Percentiles rank a stretch among this genome's conserved stretches.
phyloP scores from a whole-genome alignment of 495 filamentous ascomycete genomes.

The Trichoderma orchidacearum region DNA sequence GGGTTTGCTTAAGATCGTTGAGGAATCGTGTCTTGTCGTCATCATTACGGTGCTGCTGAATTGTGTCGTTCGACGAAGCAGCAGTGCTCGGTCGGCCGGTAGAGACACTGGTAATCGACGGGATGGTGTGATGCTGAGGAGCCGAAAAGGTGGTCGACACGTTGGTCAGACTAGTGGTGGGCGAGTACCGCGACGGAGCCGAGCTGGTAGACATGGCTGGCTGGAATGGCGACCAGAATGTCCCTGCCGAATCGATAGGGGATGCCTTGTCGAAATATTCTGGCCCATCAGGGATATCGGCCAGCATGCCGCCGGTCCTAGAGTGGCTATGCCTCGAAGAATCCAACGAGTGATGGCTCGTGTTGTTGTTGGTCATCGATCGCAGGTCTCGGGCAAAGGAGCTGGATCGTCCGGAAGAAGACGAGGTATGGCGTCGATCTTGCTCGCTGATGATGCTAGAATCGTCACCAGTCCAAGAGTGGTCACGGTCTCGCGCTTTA shows the following conservation, averaged over 20 bases:
- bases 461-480: slow-evolving; percentile 30
- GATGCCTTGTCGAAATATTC: slow-evolving; percentile 56
- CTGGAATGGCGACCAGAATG: slow-evolving; percentile 81
- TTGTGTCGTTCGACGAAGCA: slow-evolving; percentile 45
- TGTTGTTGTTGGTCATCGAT: slow-evolving; percentile 39
- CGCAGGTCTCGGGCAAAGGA: slow-evolving; percentile 28
- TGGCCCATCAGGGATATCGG: slow-evolving; percentile 53
- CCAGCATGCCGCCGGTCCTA: slow-evolving; percentile 37
- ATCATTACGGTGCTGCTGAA: slow-evolving; percentile 37
- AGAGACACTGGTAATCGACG: slow-evolving; percentile 25
- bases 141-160: slow-evolving; percentile 29
- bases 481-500: slow-evolving; percentile 27
- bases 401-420: slow-evolving; percentile 4
- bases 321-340: slow-evolving; percentile 47
- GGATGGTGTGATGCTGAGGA: slow-evolving; percentile 23
- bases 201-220: slow-evolving; percentile 45
- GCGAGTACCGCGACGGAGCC: slow-evolving; percentile 41
- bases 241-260: slow-evolving; percentile 62
- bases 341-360: slow-evolving; percentile 51
- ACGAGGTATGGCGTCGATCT: slow-evolving; percentile 21
- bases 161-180: slow-evolving; percentile 39
- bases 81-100: slow-evolving; percentile 35
- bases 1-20: slow-evolving; percentile 57
- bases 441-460: slow-evolving; percentile 42
- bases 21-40: slow-evolving; percentile 53